Percentiles rank a stretch among this genome's conserved stretches.
These are phyloP conservation scores for Cryptococcus sp. DNA, from an alignment of 1,284 basidiomycete species.

Conservation along the genomic window DNA sequence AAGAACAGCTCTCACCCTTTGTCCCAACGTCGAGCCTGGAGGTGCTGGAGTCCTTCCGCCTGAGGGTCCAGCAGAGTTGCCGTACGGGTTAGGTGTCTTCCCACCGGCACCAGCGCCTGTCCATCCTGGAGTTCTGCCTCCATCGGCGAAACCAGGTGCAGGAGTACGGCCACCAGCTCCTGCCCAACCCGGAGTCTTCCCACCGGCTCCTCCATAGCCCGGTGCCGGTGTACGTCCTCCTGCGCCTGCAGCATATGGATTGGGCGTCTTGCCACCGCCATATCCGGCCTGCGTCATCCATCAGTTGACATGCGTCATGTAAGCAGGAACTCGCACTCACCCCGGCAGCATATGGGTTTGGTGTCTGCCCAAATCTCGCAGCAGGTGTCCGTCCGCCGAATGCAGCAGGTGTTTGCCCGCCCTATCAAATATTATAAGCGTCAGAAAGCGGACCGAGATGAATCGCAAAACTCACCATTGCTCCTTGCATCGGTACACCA, in stretches of 20 bases:
- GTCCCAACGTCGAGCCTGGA: slow-evolving; percentile 37
- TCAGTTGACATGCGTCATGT: slow-evolving; percentile 4
- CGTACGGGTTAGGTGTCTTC: slow-evolving; percentile 64
- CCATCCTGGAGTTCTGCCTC: slow-evolving; percentile 52
- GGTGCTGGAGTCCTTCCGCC: slow-evolving; percentile 46
- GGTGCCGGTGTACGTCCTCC: slow-evolving; percentile 50
- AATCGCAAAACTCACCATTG: not conserved
- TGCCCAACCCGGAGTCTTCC: slow-evolving; percentile 23
- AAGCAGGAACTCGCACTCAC: slow-evolving; percentile 41
- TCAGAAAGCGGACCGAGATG: not conserved
- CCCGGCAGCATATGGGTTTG: slow-evolving; percentile 65
- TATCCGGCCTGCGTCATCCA: slow-evolving; percentile 2
- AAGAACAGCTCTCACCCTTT: slow-evolving; percentile 27
- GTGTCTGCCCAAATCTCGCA: slow-evolving; percentile 62
- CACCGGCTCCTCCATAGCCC: slow-evolving; percentile 60
- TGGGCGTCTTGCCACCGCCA: slow-evolving; percentile 59
- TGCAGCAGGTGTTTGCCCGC: slow-evolving; percentile 32
- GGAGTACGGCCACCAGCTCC: slow-evolving; percentile 39
- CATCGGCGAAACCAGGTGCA: slow-evolving; percentile 28
- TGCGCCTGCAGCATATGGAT: slow-evolving; percentile 61
- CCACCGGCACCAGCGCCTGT: slow-evolving; percentile 26
- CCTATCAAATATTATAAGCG: slow-evolving; percentile 18
- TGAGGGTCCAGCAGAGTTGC: slow-evolving; percentile 19
- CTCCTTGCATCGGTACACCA: slow-evolving; percentile 17
- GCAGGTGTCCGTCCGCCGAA: slow-evolving; percentile 45